phyloP scores from a whole-genome alignment of 148 eudicot genomes.

The Cornus controversa region DNA sequence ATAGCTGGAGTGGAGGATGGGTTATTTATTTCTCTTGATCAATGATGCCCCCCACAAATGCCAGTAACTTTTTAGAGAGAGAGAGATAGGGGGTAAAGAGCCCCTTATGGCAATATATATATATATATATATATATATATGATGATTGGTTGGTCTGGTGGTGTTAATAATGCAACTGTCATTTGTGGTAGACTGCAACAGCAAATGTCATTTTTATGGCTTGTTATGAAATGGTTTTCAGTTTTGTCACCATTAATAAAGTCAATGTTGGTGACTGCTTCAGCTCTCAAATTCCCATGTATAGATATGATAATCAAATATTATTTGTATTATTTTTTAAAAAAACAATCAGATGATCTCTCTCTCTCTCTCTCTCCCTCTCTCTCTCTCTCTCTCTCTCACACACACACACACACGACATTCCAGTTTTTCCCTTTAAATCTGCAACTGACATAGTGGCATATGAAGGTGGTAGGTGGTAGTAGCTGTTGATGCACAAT shows the following conservation, averaged over 20 bases:
- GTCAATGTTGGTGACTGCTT: not conserved
- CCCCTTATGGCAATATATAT: not conserved
- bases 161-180: not conserved
- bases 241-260: not conserved
- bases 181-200: not conserved
- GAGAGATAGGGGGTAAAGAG: not conserved
- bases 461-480: too few relatives aligned
- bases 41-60: not conserved
- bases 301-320: not conserved
- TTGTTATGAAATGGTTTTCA: not conserved
- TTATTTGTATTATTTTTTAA: not conserved
- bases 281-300: not conserved
- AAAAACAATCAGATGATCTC: not conserved
- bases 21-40: not conserved
- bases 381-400: too few relatives aligned
- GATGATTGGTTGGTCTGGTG: too few relatives aligned
- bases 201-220: not conserved
- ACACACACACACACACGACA: too few relatives aligned
- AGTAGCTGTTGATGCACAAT: too few relatives aligned
- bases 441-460: too few relatives aligned
- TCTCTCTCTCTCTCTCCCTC: too few relatives aligned
- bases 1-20: too few relatives aligned
- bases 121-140: too few relatives aligned
- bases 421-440: too few relatives aligned
- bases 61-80: too few relatives aligned